A percentile compares a stretch with the other conserved stretches of the same genome.
These are phyloP conservation scores for Botrytis cinerea DNA, from an alignment of 2,329 filamentous ascomycete genomes.

Conservation along the genomic window DNA sequence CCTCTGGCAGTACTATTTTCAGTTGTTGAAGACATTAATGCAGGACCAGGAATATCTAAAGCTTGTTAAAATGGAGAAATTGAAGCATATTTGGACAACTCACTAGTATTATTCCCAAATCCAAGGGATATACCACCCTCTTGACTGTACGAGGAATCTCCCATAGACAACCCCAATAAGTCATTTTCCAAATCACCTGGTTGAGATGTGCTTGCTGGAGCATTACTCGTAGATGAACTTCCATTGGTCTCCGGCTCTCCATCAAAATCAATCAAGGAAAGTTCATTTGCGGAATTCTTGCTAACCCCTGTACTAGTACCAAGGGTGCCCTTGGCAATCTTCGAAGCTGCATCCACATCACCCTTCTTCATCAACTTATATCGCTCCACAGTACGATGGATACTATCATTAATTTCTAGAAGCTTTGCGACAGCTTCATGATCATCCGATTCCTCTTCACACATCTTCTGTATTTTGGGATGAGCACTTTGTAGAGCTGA, in stretches of 20 bases:
- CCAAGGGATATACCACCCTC: conserved; percentile 83
- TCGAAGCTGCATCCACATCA: conserved; percentile 79
- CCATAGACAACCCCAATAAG: conserved; percentile 82
- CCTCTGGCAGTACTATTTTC: conserved; percentile 59
- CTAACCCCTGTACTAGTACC: conserved; percentile 65
- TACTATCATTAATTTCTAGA: conserved; percentile 97
- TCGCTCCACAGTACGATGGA: conserved; percentile 92
- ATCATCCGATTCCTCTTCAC: conserved; percentile 96
- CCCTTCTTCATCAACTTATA: conserved; percentile 97
- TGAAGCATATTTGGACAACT: conserved; percentile 34
- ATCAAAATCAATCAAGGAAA: conserved; percentile 93
- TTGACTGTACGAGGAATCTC: conserved; percentile 62
- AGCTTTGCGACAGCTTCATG: conserved; percentile 93
- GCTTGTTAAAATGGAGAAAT: conserved; percentile 36
- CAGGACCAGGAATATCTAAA: conserved; percentile 62
- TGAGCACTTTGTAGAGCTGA: conserved; percentile 88
- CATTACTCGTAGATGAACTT: conserved; percentile 47
- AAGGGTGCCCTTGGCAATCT: conserved; percentile 79
- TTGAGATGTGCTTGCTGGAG: conserved; percentile 42
- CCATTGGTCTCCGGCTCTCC: conserved; percentile 61
- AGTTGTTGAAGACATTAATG: conserved; percentile 64
- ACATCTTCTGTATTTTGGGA: conserved; percentile 99
- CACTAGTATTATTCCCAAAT: conserved; percentile 69
- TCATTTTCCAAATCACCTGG: conserved; percentile 81
- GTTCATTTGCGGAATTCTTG: conserved; percentile 70